These are phyloP conservation scores for Clonostachys solani DNA, from an alignment of 2,329 filamentous ascomycete species.

Conservation along the genomic window DNA sequence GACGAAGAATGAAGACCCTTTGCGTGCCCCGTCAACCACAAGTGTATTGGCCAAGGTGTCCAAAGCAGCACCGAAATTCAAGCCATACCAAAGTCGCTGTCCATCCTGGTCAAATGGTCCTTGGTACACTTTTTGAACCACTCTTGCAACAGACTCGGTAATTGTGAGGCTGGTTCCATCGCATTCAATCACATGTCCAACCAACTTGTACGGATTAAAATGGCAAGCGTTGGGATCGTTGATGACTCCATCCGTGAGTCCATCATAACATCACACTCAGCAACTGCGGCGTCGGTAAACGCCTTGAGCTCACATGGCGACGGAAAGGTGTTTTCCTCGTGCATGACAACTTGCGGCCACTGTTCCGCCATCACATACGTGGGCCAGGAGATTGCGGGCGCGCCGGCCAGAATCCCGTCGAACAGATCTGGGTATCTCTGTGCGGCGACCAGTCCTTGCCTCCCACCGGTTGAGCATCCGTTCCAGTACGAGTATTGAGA, in stretches of 20 bases:
- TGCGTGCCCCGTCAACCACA: no score
- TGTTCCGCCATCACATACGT: slow-evolving; percentile 2
- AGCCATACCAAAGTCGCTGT: no score
- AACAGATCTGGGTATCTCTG: slow-evolving; percentile 44
- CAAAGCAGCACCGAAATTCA: no score
- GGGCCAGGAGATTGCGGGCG: slow-evolving; percentile 33
- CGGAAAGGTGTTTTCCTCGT: slow-evolving; percentile 10
- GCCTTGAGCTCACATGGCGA: slow-evolving; percentile 12
- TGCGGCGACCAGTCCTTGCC: slow-evolving; percentile 44
- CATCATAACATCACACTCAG: slow-evolving; percentile 44
- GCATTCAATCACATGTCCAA: no score
- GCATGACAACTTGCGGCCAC: slow-evolving; percentile 22
- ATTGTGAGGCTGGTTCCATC: no score
- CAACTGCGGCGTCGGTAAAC: slow-evolving; percentile 30
- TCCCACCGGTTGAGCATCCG: slow-evolving; percentile 48
- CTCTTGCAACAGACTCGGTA: no score
- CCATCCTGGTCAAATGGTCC: no score
- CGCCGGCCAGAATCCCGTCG: slow-evolving; percentile 38
- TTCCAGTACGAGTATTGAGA: slow-evolving; percentile 38
- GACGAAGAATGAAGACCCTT: no score
- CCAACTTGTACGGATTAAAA: no score
- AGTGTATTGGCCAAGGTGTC: no score
- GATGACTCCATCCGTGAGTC: slow-evolving; percentile 40
- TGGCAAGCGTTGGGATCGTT: not conserved
- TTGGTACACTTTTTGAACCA: no score